Percentiles rank a stretch among this genome's conserved stretches.
Evolutionary conservation across 1,284 basidiomycete genomes (phyloP).

Genomic region (Ceratobasidium sp.): DNA sequence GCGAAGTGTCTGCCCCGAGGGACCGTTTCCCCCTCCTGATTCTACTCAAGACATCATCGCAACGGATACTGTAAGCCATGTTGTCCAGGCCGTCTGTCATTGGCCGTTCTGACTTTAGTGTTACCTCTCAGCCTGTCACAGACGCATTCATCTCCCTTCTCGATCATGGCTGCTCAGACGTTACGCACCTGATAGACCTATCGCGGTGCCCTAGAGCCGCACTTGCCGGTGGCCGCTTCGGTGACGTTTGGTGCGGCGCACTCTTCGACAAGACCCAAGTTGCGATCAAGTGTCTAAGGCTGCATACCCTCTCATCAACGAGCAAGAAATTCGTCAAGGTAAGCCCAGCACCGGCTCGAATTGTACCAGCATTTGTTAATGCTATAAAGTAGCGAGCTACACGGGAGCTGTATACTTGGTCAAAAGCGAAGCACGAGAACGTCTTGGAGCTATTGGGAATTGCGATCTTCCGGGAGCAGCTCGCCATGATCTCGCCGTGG

Average conservation of each 20-base stretch:
- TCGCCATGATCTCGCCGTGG: conserved; percentile 17
- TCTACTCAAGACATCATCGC: too few species aligned
- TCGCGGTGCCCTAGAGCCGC: not conserved
- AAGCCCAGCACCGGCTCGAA: not conserved
- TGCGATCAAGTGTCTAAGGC: conserved; percentile 11
- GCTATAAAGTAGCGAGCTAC: not conserved
- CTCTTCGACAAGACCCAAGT: not conserved
- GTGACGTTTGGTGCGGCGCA: conserved; percentile 3
- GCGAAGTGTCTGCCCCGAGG: too few species aligned
- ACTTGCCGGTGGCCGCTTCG: not conserved
- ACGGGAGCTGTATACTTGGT: conserved; percentile 16
- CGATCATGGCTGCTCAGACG: not conserved
- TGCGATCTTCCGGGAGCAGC: not conserved
- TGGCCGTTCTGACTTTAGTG: too few species aligned
- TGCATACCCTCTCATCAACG: not conserved
- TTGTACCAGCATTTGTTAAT: not conserved
- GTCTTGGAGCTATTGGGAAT: conserved; percentile 9
- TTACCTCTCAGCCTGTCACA: not conserved
- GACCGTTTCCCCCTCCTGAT: too few species aligned
- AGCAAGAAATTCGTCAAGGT: not conserved
- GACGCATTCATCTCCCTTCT: not conserved
- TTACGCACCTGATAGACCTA: not conserved
- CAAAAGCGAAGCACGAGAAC: conserved; percentile 10
- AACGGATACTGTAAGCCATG: too few species aligned
- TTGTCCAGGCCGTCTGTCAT: too few species aligned